phyloP scores from a whole-genome alignment of 306 rosid genomes.

The Gastrolobium villosum region DNA sequence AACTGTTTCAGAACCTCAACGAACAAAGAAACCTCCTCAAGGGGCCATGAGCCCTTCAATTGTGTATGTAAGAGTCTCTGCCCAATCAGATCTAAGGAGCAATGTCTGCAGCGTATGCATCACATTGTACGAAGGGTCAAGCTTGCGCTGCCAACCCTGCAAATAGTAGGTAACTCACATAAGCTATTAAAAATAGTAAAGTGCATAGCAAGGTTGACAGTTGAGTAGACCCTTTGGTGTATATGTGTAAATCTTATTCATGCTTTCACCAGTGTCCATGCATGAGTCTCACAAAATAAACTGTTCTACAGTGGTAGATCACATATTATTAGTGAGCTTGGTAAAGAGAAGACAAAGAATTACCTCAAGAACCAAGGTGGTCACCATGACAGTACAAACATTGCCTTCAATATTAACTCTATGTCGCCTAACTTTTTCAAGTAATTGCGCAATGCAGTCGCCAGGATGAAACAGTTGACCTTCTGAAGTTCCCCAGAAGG shows the following conservation, averaged over 20 bases:
- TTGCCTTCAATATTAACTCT: slow-evolving; percentile 88
- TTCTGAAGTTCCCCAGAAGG: slow-evolving; percentile 89
- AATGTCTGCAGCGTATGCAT: slow-evolving; percentile 82
- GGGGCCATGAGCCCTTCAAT: slow-evolving; percentile 94
- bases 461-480: slow-evolving; percentile 89
- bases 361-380: slow-evolving; percentile 86
- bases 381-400: slow-evolving; percentile 87
- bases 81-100: slow-evolving; percentile 85
- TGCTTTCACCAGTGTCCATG: slow-evolving; percentile 20
- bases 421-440: slow-evolving; percentile 89
- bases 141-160: slow-evolving; percentile 96
- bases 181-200: not conserved
- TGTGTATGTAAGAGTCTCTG: slow-evolving; percentile 82
- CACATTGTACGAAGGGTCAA: slow-evolving; percentile 80
- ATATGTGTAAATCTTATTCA: not conserved
- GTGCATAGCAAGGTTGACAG: not conserved
- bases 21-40: slow-evolving; percentile 47
- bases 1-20: slow-evolving; percentile 57
- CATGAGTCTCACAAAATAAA: slow-evolving; percentile 18
- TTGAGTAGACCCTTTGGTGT: not conserved
- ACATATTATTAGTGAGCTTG: not conserved
- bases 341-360: slow-evolving; percentile 27
- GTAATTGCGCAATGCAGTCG: slow-evolving; percentile 87
- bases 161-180: slow-evolving; percentile 26
- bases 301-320: slow-evolving; percentile 27